Base-by-base conservation (phyloP, 768 basidiomycete species). In the Jaapia argillacea region DNA sequence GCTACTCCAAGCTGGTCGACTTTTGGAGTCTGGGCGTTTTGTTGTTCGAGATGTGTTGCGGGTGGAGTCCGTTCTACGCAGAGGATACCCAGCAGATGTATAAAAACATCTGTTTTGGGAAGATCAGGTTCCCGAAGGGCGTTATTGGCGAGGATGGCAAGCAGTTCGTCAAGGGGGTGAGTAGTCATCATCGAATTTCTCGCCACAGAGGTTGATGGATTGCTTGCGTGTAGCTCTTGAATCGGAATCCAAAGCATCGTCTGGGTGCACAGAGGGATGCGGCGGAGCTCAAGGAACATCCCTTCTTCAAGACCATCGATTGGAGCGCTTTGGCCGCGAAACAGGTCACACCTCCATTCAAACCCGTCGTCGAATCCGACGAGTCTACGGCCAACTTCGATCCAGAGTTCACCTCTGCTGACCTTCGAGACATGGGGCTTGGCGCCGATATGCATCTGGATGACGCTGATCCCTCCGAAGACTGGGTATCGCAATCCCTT, bases 61-160 rank as follows among this genome's bases (percentile, higher is more conserved):
- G 96, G 4, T 98, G 96, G 96, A 91, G 87, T 58, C 96, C 96
- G 33, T 99, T 98, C 67, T 99, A 98, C 56, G 93, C 94, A 14
- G 96, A 99, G 56, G 96, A 99, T 58, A 96, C 91, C 3, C 94
- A 99, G 60, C 89, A 94, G 65, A 99, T 99, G 96, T 99, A 99
- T 70, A 92, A 92, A 72, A 91, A 87, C 65, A 90, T 89, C 52
- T 96, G 93, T 60, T 99, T 98, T 62, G 96, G 96, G 47, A 98
- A 97, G 74, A 97, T 98, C 58, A 74, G 92, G 42, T 98, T 98
- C 68, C 96, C 96, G 4, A 85, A 90, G 56, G 93, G 86, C 42
- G 93, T 97, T 25, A 97, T 98, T 52, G 82, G 83, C 47, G 96
- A 99, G 55, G 93, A 97, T 39, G 96, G 96, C 38, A 99, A 99